phyloP scores from a whole-genome alignment of 306 rosid genomes.

The Cucumis sativus region DNA sequence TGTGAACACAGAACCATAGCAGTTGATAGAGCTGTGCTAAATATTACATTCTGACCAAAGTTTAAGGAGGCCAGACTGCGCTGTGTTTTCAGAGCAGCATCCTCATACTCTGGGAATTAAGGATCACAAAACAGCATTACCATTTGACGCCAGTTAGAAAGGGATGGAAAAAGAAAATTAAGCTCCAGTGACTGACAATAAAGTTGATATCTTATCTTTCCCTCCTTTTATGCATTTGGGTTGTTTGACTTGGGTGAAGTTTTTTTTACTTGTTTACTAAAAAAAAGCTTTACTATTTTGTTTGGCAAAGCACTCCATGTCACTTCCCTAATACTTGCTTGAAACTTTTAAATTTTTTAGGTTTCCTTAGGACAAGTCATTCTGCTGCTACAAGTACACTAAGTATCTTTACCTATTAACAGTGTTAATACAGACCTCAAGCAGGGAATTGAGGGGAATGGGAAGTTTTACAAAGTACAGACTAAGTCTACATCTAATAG shows the following conservation, averaged over 20 bases:
- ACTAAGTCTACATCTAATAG: background rate
- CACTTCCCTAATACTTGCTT: background rate
- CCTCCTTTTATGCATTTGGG: background rate
- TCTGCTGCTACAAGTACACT: background rate
- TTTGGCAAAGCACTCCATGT: background rate
- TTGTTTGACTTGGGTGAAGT: background rate
- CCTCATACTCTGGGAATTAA: slow-evolving; percentile 59
- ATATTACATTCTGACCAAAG: slow-evolving; percentile 86
- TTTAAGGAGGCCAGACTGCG: slow-evolving; percentile 80
- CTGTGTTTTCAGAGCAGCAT: slow-evolving; percentile 91
- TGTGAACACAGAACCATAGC: slow-evolving; percentile 96
- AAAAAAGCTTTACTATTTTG: background rate
- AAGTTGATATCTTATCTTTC: background rate
- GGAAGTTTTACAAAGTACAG: background rate
- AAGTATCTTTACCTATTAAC: background rate
- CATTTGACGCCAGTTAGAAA: background rate
- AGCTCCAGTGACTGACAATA: background rate
- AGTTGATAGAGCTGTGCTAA: slow-evolving; percentile 87
- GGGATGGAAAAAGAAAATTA: background rate
- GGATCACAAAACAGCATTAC: slow-evolving; percentile 17
- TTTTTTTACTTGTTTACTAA: background rate
- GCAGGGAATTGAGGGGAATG: background rate
- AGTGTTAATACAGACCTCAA: background rate
- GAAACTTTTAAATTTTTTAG: background rate
- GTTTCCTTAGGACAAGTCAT: background rate